phyloP scores from a whole-genome alignment of 495 filamentous ascomycete species.

The Bacidia rubella region DNA sequence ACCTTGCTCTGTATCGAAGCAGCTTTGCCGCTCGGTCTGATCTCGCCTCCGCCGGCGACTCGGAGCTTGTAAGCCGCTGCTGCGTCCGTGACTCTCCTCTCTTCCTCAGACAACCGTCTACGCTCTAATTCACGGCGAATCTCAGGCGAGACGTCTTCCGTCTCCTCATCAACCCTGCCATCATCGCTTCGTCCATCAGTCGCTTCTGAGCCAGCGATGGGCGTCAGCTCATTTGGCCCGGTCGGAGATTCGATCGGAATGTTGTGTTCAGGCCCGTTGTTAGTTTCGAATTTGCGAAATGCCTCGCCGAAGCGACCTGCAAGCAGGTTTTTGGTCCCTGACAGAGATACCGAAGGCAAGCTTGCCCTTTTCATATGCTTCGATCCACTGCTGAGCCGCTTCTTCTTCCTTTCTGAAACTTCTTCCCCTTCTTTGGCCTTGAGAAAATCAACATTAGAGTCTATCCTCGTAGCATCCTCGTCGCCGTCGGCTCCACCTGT shows the following conservation, averaged over 20 bases:
- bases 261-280: conserved; percentile 32
- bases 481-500: conserved; percentile 29
- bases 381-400: conserved; percentile 44
- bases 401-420: conserved; percentile 51
- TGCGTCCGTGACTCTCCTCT: conserved; percentile 79
- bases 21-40: conserved; percentile 35
- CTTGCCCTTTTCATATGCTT: conserved; percentile 75
- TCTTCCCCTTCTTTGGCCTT: conserved; percentile 64
- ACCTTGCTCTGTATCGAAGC: conserved; percentile 83
- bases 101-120: conserved; percentile 70
- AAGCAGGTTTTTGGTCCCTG: conserved; percentile 72
- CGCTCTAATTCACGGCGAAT: conserved; percentile 84
- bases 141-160: conserved; percentile 70
- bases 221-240: conserved; percentile 40
- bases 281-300: conserved; percentile 80
- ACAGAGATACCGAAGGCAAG: conserved; percentile 59
- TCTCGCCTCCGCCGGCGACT: conserved; percentile 48
- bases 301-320: conserved; percentile 89
- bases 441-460: conserved; percentile 80
- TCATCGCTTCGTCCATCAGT: conserved; percentile 59
- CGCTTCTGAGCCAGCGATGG: conserved; percentile 64
- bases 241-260: conserved; percentile 40
- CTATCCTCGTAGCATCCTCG: conserved; percentile 54
- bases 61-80: conserved; percentile 81
- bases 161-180: conserved; percentile 44